Evolutionary conservation across 345 rosid species (phyloP), one percentile per base, ranked within the genome.

Genomic region (Populus simonii): DNA sequence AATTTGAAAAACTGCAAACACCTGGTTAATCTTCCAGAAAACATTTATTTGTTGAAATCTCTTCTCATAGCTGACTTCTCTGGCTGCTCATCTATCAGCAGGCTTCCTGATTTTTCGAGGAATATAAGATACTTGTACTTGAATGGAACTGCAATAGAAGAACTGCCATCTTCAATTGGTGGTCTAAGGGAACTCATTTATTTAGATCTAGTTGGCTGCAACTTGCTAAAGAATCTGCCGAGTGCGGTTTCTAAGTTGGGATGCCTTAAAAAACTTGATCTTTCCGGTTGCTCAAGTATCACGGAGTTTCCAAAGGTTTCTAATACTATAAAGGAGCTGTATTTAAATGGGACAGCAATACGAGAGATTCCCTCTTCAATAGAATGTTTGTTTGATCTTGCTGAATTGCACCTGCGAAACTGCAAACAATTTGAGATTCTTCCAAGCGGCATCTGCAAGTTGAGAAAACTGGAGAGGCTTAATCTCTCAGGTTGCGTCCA

Each of bases 91-190:
- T 65, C 18, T 8, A 20, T 74, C 17, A 18, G 23, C 7, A 65
- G 6, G 17, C 7, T 74, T 29, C 77, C 71, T 1, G n/a, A 72
- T 9, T 0, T 72, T 31, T 53, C 69, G 0, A 8, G 4, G 57
- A 8, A 74, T 23, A n/a, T 62, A 17, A 74, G 36, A 74, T 62
- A 74, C 59, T 62, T 74, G 69, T 74, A 74, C 57, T 25, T 62
- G 17, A 7, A 31, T 31, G 33, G 3, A 31, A 31, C 33, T 31
- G 33, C 33, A 31, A 31, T 31, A 31, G 33, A 31, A 31, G 33
- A 31, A 31, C 33, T 31, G 33, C 33, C 33, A 31, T 31, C 33
- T 31, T 31, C 33, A 31, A 31, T 31, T 31, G 33, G 33, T 31
- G 33, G 3, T 31, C 33, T 31, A 31, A 31, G 33, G 33, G 0